Evolutionary conservation across 2,329 filamentous ascomycete species (phyloP), one percentile per base, ranked within the genome.

Genomic region (Fusarium protoensiforme): DNA sequence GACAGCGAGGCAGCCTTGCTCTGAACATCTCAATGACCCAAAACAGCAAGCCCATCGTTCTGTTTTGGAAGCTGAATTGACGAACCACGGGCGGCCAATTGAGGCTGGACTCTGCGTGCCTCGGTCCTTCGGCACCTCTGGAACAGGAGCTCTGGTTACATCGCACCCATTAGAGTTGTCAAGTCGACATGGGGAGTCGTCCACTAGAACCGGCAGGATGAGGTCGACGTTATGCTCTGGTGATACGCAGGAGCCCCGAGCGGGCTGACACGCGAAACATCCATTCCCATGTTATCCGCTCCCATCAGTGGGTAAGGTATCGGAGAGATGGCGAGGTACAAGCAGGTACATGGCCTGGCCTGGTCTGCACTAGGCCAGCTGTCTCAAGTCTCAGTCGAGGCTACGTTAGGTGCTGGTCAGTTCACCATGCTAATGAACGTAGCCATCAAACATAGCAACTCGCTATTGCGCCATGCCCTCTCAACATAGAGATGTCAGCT

Each of bases 311-410:
- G 64, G 68, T 71, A 74, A 68, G 62, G 69, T 71, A 58, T 61
- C 27, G 24, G 31, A 54, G 61, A 61, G 66, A 58, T 43, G 46
- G 36, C 27, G 67, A 72, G 65, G 61, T 51, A 68, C 67, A 72
- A 68, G 64, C 61, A 61, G 43, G 61, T 65, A 72, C 64, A 63
- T 61, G 46, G 18, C 46, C 46, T 51, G 27, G 46, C 46, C 46
- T 31, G 46, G 24, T 24, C 39, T 22, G 41, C 58, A 46, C 58
- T 65, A 54, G 57, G 67, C 57, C 38, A 69, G 71, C 64, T 72
- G 67, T 68, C 67, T 74, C 67, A 70, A 72, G 58, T 61, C 60
- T 62, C 66, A 68, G 68, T 54, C 71, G 43, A 66, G 39, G 59
- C 64, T 61, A 60, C 64, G 64, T 56, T 62, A 65, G 53, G 53